Conservation (phyloP, 179 eudicot genomes). For the Nepenthes alata region DNA sequence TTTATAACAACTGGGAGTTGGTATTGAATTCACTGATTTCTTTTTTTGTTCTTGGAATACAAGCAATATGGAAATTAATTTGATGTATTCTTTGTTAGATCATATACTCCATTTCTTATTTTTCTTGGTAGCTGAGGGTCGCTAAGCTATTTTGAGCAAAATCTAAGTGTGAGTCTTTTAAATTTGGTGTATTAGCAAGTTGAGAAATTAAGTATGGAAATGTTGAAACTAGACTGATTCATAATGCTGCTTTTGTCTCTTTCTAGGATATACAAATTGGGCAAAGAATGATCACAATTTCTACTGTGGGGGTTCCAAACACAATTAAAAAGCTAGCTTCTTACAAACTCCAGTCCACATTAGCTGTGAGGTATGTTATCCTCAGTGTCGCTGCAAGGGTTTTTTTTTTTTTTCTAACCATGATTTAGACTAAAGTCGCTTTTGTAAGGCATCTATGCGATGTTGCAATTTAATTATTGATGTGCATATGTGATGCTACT, state of each 20-base stretch:
- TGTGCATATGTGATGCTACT: no score
- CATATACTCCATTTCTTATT: no score
- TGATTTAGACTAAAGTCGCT: no score
- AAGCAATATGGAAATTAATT: no score
- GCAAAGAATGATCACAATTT: constrained; percentile 96
- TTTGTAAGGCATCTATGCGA: no score
- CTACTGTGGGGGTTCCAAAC: constrained; percentile 97
- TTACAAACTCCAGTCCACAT: constrained; percentile 93
- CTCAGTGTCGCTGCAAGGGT: not conserved
- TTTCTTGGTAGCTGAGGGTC: not conserved
- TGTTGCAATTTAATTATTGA: no score
- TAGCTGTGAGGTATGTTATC: constrained; percentile 67
- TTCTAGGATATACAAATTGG: constrained; percentile 80
- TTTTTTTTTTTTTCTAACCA: not conserved
- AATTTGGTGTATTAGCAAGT: not conserved
- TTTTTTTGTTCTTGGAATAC: no score
- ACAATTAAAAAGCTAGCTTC: constrained; percentile 77
- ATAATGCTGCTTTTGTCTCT: constrained; percentile 1
- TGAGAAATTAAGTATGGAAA: no score
- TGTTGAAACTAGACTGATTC: not conserved
- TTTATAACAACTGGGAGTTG: no score
- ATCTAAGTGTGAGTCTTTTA: not conserved
- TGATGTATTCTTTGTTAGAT: no score
- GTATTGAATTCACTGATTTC: no score
- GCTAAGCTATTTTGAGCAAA: no score